phyloP scores from a whole-genome alignment of 2,329 filamentous ascomycete species.

The Sclerotiophoma versabilis region DNA sequence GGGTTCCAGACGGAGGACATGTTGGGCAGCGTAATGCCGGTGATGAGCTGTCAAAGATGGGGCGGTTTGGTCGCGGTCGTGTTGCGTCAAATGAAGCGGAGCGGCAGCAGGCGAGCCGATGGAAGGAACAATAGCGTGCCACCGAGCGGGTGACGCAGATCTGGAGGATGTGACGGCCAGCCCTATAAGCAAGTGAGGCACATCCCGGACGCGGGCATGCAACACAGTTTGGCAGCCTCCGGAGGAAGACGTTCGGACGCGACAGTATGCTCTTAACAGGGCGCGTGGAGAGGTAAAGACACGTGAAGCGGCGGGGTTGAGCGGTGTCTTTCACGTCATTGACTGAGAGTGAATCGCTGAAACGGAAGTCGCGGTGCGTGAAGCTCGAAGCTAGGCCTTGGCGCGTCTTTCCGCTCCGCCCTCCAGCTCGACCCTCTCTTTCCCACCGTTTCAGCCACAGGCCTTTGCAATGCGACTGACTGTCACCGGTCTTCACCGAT shows the following conservation, averaged over 20 bases:
- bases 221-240: constrained; percentile 20
- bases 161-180: constrained; percentile 39
- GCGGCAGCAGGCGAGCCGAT: constrained; percentile 20
- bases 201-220: constrained; percentile 40
- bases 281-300: background rate
- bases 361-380: constrained; percentile 33
- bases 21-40: constrained; percentile 19
- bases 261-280: background rate
- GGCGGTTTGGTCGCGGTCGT: constrained; percentile 17
- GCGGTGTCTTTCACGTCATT: background rate
- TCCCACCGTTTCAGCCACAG: constrained; percentile 1
- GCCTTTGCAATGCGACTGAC: background rate
- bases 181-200: constrained; percentile 39
- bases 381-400: constrained; percentile 23
- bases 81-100: constrained; percentile 22
- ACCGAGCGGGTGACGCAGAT: constrained; percentile 37
- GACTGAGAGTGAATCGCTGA: background rate
- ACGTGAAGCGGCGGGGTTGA: constrained; percentile 3
- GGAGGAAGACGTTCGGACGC: background rate
- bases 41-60: constrained; percentile 20
- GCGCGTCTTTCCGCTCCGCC: constrained; percentile 17
- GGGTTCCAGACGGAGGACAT: constrained; percentile 82
- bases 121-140: constrained; percentile 33
- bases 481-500: constrained; percentile 19
- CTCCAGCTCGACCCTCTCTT: background rate